These are phyloP conservation scores for Phialocephala sp. DNA, from an alignment of 2,329 filamentous ascomycete genomes.

Conservation along the genomic window DNA sequence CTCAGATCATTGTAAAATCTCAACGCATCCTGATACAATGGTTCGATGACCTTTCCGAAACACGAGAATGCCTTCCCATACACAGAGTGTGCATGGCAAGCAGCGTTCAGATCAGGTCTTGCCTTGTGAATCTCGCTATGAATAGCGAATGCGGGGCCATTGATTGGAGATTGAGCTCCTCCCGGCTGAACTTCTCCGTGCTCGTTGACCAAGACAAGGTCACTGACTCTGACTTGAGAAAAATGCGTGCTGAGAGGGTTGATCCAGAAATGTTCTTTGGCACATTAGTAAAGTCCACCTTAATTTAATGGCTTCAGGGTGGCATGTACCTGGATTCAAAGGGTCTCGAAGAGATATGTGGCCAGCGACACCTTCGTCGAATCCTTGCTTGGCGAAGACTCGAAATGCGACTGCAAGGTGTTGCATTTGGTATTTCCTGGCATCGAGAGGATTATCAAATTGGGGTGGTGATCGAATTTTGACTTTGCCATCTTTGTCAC, in stretches of 20 bases:
- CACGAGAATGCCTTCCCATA: constrained; percentile 61
- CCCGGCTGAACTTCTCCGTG: constrained; percentile 41
- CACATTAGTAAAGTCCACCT: constrained; percentile 24
- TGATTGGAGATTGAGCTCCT: constrained; percentile 47
- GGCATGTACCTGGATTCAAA: background rate
- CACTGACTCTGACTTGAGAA: constrained; percentile 47
- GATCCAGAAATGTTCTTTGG: constrained; percentile 30
- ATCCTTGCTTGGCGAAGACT: constrained; percentile 50
- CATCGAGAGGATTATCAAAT: constrained; percentile 35
- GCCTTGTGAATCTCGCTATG: constrained; percentile 53
- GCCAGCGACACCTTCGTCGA: constrained; percentile 48
- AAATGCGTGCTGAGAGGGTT: constrained; percentile 27
- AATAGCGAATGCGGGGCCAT: constrained; percentile 29
- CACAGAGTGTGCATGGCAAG: constrained; percentile 60
- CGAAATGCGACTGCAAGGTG: constrained; percentile 53
- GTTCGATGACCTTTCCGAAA: constrained; percentile 27
- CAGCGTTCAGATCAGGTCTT: constrained; percentile 59
- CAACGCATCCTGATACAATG: constrained; percentile 40
- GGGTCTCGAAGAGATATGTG: constrained; percentile 47
- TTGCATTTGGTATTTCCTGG: constrained; percentile 41
- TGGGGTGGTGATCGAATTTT: constrained; percentile 6
- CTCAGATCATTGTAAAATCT: constrained; percentile 44
- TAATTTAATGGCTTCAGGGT: no score
- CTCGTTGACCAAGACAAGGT: constrained; percentile 52
- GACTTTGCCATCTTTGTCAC: constrained; percentile 7